Conservation (phyloP, 345 rosid genomes). For the Euphorbia lathyris region DNA sequence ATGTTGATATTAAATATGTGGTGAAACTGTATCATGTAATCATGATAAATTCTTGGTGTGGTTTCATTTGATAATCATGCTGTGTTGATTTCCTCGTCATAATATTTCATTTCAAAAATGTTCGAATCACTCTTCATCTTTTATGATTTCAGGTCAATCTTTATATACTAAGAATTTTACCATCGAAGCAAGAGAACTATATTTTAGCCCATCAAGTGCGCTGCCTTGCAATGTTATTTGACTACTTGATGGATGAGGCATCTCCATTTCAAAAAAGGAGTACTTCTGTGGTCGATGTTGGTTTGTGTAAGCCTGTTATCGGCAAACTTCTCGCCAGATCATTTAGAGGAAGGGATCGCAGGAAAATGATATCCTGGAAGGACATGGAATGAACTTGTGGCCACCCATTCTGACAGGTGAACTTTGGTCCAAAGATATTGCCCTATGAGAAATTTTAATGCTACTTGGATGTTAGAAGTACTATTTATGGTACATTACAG, state of each 20-base stretch:
- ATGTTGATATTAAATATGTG: background rate
- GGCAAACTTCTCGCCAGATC: conserved; percentile 79
- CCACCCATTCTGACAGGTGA: conserved; percentile 24
- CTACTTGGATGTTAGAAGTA: too few species aligned
- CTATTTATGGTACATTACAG: too few species aligned
- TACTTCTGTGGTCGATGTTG: conserved; percentile 64
- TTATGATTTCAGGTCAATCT: conserved; percentile 61
- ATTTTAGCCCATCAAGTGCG: conserved; percentile 65
- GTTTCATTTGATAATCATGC: background rate
- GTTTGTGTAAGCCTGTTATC: conserved; percentile 71
- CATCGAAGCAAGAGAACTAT: conserved; percentile 55
- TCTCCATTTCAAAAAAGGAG: conserved; percentile 45
- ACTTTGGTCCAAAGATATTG: background rate
- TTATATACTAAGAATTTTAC: conserved; percentile 62
- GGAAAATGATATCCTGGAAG: conserved; percentile 93
- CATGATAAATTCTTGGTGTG: too few species aligned
- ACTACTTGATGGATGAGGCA: conserved; percentile 62
- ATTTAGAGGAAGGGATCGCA: conserved; percentile 80
- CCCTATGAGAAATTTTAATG: too few species aligned
- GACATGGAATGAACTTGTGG: conserved; percentile 53
- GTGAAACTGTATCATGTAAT: too few species aligned
- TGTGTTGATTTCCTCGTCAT: background rate
- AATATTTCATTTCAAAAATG: background rate
- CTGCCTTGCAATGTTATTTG: conserved; percentile 83
- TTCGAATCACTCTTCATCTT: conserved; percentile 10